Evolutionary conservation across 2,329 filamentous ascomycete genomes (phyloP).

Genomic region (Dactylellina parvicollis): DNA sequence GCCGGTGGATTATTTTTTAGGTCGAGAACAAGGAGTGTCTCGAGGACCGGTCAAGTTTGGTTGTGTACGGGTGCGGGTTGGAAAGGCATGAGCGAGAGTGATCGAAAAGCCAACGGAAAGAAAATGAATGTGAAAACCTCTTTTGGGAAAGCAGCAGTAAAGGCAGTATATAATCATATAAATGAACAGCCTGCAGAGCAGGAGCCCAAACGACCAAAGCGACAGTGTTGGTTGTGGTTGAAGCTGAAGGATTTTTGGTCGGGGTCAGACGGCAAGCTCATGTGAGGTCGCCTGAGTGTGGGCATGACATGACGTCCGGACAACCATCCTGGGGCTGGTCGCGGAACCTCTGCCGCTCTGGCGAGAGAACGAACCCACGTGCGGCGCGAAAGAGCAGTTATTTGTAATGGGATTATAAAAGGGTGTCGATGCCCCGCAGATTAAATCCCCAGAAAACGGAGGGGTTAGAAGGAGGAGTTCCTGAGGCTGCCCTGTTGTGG

Average conservation of each 20-base stretch:
- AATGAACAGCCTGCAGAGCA: not conserved
- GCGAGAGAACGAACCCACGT: conserved; percentile 30
- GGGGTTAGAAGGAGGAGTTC: conserved; percentile 13
- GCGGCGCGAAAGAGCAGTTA: conserved; percentile 30
- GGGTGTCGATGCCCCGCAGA: conserved; percentile 28
- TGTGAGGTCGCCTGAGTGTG: conserved; percentile 36
- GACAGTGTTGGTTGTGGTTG: not conserved
- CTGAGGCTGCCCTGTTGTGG: not conserved
- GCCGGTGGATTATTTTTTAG: not conserved
- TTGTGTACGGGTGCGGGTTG: conserved; percentile 11
- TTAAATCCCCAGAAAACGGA: not conserved
- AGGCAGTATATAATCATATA: conserved; percentile 39
- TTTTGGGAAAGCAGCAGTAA: conserved; percentile 18
- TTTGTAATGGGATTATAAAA: conserved; percentile 45
- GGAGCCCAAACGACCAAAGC: not conserved
- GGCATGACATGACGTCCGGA: conserved; percentile 40
- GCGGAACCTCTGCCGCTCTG: conserved; percentile 12
- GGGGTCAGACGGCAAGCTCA: conserved; percentile 50
- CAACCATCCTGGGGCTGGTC: conserved; percentile 6
- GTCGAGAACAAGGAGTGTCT: conserved; percentile 24
- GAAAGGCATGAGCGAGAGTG: conserved; percentile 24
- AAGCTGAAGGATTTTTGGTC: conserved; percentile 36
- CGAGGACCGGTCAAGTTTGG: conserved; percentile 39
- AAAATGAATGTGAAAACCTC: not conserved
- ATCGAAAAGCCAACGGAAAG: conserved; percentile 5